Conservation (phyloP, 768 basidiomycete genomes). For the Lyophyllum semitale region DNA sequence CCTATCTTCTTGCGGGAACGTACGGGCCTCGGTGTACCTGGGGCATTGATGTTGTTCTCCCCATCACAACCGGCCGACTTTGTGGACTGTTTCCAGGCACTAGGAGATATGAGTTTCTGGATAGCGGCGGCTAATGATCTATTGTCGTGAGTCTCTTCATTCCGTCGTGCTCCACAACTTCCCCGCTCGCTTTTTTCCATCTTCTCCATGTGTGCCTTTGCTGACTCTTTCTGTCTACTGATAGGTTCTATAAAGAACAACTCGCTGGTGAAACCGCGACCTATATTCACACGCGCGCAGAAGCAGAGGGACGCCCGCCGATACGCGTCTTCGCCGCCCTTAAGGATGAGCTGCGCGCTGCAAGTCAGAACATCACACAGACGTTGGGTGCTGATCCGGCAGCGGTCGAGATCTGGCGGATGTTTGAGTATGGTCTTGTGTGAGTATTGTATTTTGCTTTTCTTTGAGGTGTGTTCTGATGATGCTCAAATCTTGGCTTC, state of each 20-base stretch:
- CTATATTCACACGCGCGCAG: slow-evolving; percentile 13
- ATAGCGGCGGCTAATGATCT: slow-evolving; percentile 15
- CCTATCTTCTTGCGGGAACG: slow-evolving; percentile 15
- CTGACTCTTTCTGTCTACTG: too few species aligned
- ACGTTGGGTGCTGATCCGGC: neutral
- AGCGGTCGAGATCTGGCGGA: slow-evolving; percentile 11
- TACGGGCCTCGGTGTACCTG: slow-evolving; percentile 7
- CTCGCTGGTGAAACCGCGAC: slow-evolving; percentile 18
- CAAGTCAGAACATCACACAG: slow-evolving; percentile 2
- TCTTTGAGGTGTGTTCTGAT: neutral
- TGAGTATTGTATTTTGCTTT: neutral
- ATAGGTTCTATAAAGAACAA: slow-evolving; percentile 22
- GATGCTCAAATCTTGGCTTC: neutral
- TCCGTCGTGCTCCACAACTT: neutral
- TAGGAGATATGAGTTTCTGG: slow-evolving; percentile 19
- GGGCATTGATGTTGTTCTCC: slow-evolving; percentile 12
- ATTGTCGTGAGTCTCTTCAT: slow-evolving; percentile 15
- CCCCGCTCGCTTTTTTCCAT: neutral
- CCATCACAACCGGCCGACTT: neutral
- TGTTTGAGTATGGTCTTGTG: slow-evolving; percentile 9
- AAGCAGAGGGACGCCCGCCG: slow-evolving; percentile 4
- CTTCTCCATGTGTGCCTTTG: too few species aligned
- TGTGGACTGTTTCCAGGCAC: slow-evolving; percentile 1
- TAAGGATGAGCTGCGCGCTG: slow-evolving; percentile 11
- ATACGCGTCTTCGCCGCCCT: slow-evolving; percentile 11